Evolutionary conservation across 2,329 filamentous ascomycete species (phyloP), one percentile per base, ranked within the genome.

Genomic region (Fusarium irregulare): DNA sequence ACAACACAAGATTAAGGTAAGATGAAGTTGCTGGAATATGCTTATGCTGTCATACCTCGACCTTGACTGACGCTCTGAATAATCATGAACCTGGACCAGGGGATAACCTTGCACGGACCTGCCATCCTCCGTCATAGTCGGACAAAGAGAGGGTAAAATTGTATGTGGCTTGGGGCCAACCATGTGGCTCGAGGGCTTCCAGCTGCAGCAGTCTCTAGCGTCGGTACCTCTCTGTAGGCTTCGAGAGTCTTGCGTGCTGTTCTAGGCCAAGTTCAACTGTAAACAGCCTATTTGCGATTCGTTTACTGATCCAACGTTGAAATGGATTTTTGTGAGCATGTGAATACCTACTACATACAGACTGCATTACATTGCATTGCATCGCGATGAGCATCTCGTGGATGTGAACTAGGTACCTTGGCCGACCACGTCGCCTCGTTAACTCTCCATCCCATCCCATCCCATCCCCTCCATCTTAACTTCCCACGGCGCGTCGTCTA

Each of bases 21-120:
- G 21, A 44, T 44, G 13, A 21, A 23, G 21, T 27, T 40, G 30
- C 30, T 37, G 14, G 44, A 14, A 16, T 37, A 70, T 70, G 68
- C 28, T 70, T 37, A 71, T 70, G 68, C 34, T 70, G 68, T 70
- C 68, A 70, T 71, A 49, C 41, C 42, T 56, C 30, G 28, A 41
- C 25, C 23, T 60, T 60, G 47, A 66, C 48, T 32, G n/a, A 44
- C 42, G 50, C 47, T 65, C 23, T 40, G 48, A 40, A 51, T 40
- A 40, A 37, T n/a, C 18, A 45, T n/a, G 44, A 34, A 28, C 37
- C 34, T 49, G 21, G 41, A 44, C 59, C 48, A 61, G 55, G 67
- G 66, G 55, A 12, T 44, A 44, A 40, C 61, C 66, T 54, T 66
- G 66, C 61, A 61, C 56, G 34, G 42, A 40, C 41, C 37, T 66